Evolutionary conservation across 345 rosid genomes (phyloP).

Genomic region (Odontarrhena argentea): DNA sequence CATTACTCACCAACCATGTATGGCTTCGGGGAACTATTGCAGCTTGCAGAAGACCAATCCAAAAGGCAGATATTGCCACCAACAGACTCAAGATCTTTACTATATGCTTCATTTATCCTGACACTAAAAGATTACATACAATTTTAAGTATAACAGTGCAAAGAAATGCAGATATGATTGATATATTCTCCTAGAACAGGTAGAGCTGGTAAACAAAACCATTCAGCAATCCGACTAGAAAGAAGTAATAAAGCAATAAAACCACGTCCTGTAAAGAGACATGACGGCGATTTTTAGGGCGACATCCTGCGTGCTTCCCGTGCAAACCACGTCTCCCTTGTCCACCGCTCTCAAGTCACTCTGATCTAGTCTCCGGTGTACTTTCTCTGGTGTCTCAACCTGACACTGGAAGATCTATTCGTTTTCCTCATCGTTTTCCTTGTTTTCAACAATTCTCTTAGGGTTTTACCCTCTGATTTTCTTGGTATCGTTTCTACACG

Average conservation of each 20-base stretch:
- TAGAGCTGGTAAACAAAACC: slow-evolving; percentile 1
- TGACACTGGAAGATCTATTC: too few relatives aligned
- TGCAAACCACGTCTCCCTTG: too few relatives aligned
- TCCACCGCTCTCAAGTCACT: too few relatives aligned
- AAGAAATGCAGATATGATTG: slow-evolving; percentile 2
- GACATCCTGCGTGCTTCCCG: too few relatives aligned
- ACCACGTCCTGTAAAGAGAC: too few relatives aligned
- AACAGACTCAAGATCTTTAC: slow-evolving; percentile 55
- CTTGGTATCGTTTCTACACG: too few relatives aligned
- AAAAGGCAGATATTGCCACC: slow-evolving; percentile 53
- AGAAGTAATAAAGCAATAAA: neutral
- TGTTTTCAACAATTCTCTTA: too few relatives aligned
- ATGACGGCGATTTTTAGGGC: too few relatives aligned
- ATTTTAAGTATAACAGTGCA: neutral
- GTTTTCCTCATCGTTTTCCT: too few relatives aligned
- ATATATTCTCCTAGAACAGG: neutral
- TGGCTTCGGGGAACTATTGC: slow-evolving; percentile 49
- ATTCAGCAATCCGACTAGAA: slow-evolving; percentile 3
- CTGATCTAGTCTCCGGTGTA: too few relatives aligned
- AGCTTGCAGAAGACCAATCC: slow-evolving; percentile 63
- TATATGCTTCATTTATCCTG: slow-evolving; percentile 56
- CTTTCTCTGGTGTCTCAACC: too few relatives aligned
- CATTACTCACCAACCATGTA: slow-evolving; percentile 58
- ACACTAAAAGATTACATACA: neutral
- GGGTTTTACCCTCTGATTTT: too few relatives aligned